Percentiles rank a stretch among this genome's conserved stretches.
These are phyloP conservation scores for Candida nanaspora DNA, from an alignment of 805 yeast species.

Conservation along the genomic window DNA sequence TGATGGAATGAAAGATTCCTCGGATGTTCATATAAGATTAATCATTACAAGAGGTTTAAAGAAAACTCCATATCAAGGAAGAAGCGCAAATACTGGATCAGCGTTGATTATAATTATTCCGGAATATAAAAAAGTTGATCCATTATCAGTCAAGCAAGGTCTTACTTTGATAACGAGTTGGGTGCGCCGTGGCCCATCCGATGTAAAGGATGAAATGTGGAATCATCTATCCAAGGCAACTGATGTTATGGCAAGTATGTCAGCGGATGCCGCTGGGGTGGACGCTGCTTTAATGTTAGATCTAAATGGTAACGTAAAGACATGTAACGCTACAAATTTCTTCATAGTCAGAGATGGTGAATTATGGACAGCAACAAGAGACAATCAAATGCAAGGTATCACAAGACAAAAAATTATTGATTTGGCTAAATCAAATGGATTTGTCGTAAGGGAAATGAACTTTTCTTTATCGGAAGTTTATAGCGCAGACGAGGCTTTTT, in stretches of 20 bases:
- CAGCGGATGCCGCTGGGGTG: slow-evolving; percentile 6
- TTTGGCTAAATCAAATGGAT: slow-evolving; percentile 3
- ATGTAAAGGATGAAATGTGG: slow-evolving; percentile 9
- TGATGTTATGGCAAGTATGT: slow-evolving; percentile 7
- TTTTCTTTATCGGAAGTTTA: slow-evolving; percentile 7
- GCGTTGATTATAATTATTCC: slow-evolving; percentile 9
- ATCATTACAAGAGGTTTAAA: slow-evolving; percentile 7
- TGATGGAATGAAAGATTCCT: slow-evolving; percentile 7
- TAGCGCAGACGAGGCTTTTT: slow-evolving; percentile 8
- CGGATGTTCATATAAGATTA: slow-evolving; percentile 5
- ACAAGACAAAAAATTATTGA: slow-evolving; percentile 8
- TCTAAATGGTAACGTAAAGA: slow-evolving; percentile 7
- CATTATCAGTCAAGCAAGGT: background rate
- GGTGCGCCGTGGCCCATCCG: slow-evolving; percentile 6
- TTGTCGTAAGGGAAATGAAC: slow-evolving; percentile 5
- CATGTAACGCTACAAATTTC: slow-evolving; percentile 7
- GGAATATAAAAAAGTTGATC: slow-evolving; percentile 6
- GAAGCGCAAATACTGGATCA: slow-evolving; percentile 4
- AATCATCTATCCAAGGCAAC: slow-evolving; percentile 9
- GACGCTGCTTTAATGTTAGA: slow-evolving; percentile 9
- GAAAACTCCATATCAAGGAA: slow-evolving; percentile 6
- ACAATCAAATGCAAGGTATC: slow-evolving; percentile 6
- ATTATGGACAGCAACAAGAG: slow-evolving; percentile 8
- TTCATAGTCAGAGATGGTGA: slow-evolving; percentile 8
- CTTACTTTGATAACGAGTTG: slow-evolving; percentile 3